Conservation (phyloP, 1,139 yeast genomes). For the Meyerozyma sp. region DNA sequence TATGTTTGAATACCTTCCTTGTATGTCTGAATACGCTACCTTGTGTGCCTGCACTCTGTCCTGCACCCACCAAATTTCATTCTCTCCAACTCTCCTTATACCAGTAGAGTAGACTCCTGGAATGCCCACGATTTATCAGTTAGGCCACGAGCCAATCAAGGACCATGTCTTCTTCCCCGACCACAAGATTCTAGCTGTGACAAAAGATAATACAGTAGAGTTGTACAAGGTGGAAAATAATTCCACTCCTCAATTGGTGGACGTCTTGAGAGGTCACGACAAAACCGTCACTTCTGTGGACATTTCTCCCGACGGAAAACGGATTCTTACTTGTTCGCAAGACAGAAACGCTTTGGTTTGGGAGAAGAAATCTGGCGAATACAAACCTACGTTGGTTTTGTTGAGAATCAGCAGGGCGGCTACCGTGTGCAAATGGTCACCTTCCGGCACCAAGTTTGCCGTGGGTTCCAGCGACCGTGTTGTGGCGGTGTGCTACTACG, state of each 20-base stretch:
- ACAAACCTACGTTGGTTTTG: conserved; percentile 86
- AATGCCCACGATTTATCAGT: conserved; percentile 43
- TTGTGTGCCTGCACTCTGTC: too few relatives aligned
- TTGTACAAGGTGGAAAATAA: conserved; percentile 51
- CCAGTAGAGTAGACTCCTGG: conserved; percentile 37
- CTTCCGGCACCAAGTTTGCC: conserved; percentile 88
- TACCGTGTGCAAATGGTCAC: conserved; percentile 90
- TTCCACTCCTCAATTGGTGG: conserved; percentile 44
- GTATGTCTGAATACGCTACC: too few relatives aligned
- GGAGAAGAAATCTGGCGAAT: conserved; percentile 54
- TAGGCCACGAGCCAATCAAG: conserved; percentile 82
- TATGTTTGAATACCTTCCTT: too few relatives aligned
- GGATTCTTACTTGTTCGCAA: conserved; percentile 94
- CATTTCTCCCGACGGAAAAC: conserved; percentile 73
- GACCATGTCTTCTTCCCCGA: conserved; percentile 86
- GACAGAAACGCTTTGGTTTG: conserved; percentile 97
- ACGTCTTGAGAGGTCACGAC: conserved; percentile 79
- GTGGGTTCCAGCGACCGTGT: conserved; percentile 95
- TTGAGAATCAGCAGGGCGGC: conserved; percentile 93
- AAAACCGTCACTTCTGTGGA: conserved; percentile 94
- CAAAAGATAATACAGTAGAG: conserved; percentile 73
- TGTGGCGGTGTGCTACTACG: conserved; percentile 94
- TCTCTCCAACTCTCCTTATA: not conserved
- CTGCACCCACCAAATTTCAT: too few relatives aligned
- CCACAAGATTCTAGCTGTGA: conserved; percentile 65